Conservation (phyloP, 1,284 basidiomycete species). For the Cryptococcus amylolentus region DNA sequence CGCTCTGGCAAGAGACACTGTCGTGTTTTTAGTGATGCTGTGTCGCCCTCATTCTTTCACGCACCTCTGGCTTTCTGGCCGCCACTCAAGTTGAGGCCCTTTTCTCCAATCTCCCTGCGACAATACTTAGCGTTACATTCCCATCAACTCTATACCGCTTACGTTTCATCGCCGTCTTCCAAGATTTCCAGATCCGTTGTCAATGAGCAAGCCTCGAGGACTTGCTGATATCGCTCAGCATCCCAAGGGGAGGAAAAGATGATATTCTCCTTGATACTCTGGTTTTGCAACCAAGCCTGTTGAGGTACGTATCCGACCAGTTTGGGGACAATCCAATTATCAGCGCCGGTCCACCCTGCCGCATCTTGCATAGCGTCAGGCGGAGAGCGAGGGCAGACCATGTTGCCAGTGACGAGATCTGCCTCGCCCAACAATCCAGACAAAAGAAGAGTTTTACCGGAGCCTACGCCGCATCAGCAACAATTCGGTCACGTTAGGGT, state of each 20-base stretch:
- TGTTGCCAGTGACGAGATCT: constrained; percentile 66
- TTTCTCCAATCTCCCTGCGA: constrained; percentile 51
- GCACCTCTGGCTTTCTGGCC: constrained; percentile 89
- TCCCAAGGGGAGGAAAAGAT: constrained; percentile 81
- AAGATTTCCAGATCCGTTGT: constrained; percentile 80
- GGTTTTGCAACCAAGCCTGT: constrained; percentile 69
- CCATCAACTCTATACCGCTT: constrained; percentile 62
- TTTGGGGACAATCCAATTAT: constrained; percentile 71
- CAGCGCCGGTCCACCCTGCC: constrained; percentile 44
- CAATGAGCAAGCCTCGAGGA: constrained; percentile 72
- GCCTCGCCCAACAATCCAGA: constrained; percentile 83
- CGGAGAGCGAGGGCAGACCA: constrained; percentile 75
- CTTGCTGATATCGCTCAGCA: constrained; percentile 70
- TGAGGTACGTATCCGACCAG: constrained; percentile 88
- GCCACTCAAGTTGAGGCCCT: constrained; percentile 75
- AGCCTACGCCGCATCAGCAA: constrained; percentile 54
- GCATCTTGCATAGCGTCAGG: constrained; percentile 70
- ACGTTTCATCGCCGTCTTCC: constrained; percentile 87
- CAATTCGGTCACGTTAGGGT: not conserved
- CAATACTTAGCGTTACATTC: constrained; percentile 54
- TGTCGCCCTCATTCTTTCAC: constrained; percentile 10
- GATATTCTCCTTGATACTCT: constrained; percentile 91
- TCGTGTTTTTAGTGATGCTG: not conserved
- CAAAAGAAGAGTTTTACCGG: constrained; percentile 77
- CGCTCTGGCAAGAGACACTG: constrained; percentile 81